Conservation (phyloP, 2,329 filamentous ascomycete genomes). For the Penicillium italicum region DNA sequence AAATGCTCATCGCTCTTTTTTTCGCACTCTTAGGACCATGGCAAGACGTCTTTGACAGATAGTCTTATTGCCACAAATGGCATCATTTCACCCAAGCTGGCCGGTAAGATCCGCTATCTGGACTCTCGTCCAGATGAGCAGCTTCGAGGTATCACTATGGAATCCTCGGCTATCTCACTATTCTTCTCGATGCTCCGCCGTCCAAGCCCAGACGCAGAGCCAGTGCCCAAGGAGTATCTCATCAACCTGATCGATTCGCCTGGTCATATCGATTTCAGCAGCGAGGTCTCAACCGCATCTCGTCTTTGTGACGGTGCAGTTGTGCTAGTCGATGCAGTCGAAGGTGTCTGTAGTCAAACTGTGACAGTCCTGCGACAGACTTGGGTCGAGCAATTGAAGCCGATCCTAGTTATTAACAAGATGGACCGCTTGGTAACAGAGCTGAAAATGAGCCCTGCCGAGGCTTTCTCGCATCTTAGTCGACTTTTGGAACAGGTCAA, state of each 20-base stretch:
- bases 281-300: constrained; percentile 93
- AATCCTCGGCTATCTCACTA: constrained; percentile 94
- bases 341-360: constrained; percentile 97
- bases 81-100: constrained; percentile 96
- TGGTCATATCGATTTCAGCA: constrained; percentile 97
- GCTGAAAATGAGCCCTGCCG: constrained; percentile 83
- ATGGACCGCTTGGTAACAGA: constrained; percentile 94
- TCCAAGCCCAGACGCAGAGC: constrained; percentile 61
- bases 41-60: constrained; percentile 95
- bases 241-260: constrained; percentile 98
- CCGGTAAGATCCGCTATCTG: constrained; percentile 95
- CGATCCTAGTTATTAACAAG: constrained; percentile 94
- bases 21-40: constrained; percentile 66
- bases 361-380: constrained; percentile 93
- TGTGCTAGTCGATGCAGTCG: constrained; percentile 91
- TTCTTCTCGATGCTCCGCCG: constrained; percentile 89
- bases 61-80: constrained; percentile 96
- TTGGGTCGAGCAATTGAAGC: constrained; percentile 94
- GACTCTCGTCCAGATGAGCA: constrained; percentile 97
- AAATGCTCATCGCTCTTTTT: constrained; percentile 4
- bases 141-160: constrained; percentile 97
- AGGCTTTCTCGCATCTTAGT: constrained; percentile 84
- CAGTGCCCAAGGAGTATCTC: constrained; percentile 80
- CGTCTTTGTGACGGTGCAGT: constrained; percentile 91
- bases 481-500: constrained; percentile 95